These are phyloP conservation scores for Elaeagnus macrophylla DNA, from an alignment of 306 rosid species.

Conservation along the genomic window DNA sequence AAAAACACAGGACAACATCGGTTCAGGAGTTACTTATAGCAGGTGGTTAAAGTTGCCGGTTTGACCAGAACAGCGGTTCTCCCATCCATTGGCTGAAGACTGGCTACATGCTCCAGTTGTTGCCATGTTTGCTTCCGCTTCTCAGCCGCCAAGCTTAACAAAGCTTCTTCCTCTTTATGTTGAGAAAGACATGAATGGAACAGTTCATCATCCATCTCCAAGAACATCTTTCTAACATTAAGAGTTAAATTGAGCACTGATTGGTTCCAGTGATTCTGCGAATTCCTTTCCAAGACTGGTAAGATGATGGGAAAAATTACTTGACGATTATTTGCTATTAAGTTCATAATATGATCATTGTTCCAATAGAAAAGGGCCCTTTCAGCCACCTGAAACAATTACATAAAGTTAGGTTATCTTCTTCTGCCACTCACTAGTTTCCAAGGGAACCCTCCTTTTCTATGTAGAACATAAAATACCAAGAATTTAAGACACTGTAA, in stretches of 20 bases:
- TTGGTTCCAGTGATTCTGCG: conserved; percentile 78
- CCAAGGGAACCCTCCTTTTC: too few species aligned
- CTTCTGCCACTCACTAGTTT: neutral
- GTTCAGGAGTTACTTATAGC: conserved; percentile 22
- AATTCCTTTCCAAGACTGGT: conserved; percentile 77
- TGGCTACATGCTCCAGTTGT: conserved; percentile 61
- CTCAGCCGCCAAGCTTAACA: conserved; percentile 29
- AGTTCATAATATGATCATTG: conserved; percentile 71
- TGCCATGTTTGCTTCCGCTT: conserved; percentile 77
- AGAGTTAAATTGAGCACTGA: conserved; percentile 74
- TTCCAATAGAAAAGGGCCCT: conserved; percentile 97
- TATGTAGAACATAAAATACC: too few species aligned
- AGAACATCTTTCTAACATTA: conserved; percentile 71
- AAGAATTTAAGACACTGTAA: too few species aligned
- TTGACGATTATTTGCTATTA: conserved; percentile 75
- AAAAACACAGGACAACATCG: conserved; percentile 11
- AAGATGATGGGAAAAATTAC: conserved; percentile 69
- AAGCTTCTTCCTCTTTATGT: conserved; percentile 60
- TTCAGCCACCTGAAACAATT: conserved; percentile 72
- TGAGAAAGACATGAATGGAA: conserved; percentile 47
- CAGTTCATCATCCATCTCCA: conserved; percentile 85
- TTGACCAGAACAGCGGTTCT: conserved; percentile 78
- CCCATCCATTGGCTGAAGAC: conserved; percentile 63
- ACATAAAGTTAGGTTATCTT: neutral
- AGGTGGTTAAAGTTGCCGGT: conserved; percentile 38